Evolutionary conservation across 352 stramenopile species (phyloP), one percentile per base, ranked within the genome.

Genomic region (Thraustotheca clavata): DNA sequence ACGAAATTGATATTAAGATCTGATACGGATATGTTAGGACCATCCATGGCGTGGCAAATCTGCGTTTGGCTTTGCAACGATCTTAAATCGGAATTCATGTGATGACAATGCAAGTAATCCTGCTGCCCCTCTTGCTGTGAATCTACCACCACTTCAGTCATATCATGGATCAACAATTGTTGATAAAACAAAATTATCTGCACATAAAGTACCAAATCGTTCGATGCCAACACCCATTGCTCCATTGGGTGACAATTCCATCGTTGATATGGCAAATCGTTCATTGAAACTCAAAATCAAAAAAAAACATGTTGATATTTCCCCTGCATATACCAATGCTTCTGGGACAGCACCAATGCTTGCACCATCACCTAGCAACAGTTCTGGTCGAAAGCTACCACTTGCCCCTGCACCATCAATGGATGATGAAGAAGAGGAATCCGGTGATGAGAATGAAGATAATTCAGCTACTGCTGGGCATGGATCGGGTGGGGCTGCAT

Each of bases 1-100:
- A 52, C 43, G 43, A 35, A 52, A 9, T 24, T 52, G 43, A 26
- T 2, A 16, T n/a, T 16, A 20, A 16, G 38, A 43, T 18, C 16
- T 52, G 43, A 3, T 9, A 9, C 24, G n/a, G 29, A 26, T n/a
- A 52, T 55, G 40, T 40, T 67, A 90, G 69, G 63, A 75, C 4
- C 77, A 93, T 26, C 73, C 79, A 33, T 93, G 83, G 83, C 72
- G 79, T 38, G 63, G 72, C 31, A 83, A 80, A 7, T 80, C 76
- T 12, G 75, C 78, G 35, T 93, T 93, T 59, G 81, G 81, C 27
- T 75, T 93, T 61, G 84, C 84, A 29, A 89, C 87, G 65, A 84
- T 93, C 52, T 73, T 93, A 48, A 91, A 93, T 60, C 79, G 79
- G 40, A 74, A 59, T 46, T 32, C 26, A 32, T 55, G 36, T 46